These are phyloP conservation scores for Lanmaoa pseudosensibilis DNA, from an alignment of 768 basidiomycete genomes.

Conservation along the genomic window DNA sequence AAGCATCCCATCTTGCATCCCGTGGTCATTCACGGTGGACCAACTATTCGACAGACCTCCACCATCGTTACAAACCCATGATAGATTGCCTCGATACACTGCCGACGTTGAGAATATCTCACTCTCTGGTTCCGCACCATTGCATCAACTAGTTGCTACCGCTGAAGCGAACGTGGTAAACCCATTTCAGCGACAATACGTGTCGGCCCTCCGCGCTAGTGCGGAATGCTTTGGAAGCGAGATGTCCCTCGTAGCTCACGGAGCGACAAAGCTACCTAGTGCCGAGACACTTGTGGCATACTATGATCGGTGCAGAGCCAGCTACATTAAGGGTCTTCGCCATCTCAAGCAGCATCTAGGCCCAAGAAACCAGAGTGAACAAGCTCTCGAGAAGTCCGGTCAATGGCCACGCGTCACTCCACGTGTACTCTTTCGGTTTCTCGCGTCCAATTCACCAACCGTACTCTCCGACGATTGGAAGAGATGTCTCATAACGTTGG, in stretches of 20 bases:
- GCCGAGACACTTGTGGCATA: constrained; percentile 3
- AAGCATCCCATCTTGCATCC: background rate
- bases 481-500: constrained; percentile 29
- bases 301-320: constrained; percentile 8
- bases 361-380: constrained; percentile 20
- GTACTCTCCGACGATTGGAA: constrained; percentile 31
- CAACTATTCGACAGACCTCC: constrained; percentile 7
- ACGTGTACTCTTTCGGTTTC: constrained; percentile 29
- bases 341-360: constrained; percentile 7
- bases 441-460: constrained; percentile 27
- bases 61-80: background rate
- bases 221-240: constrained; percentile 10
- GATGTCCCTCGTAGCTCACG: background rate
- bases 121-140: background rate
- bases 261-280: background rate
- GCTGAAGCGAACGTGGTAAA: constrained; percentile 8
- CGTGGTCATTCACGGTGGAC: background rate
- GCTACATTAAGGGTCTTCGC: background rate
- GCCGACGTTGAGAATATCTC: background rate
- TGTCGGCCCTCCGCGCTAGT: constrained; percentile 10
- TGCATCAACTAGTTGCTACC: constrained; percentile 7
- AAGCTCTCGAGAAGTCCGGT: constrained; percentile 19
- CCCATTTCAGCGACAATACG: constrained; percentile 10
- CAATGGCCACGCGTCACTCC: constrained; percentile 41
- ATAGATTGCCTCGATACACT: background rate